Evolutionary conservation across 371 early-diverging fungal species (phyloP).

Genomic region (Mortierella sp.): DNA sequence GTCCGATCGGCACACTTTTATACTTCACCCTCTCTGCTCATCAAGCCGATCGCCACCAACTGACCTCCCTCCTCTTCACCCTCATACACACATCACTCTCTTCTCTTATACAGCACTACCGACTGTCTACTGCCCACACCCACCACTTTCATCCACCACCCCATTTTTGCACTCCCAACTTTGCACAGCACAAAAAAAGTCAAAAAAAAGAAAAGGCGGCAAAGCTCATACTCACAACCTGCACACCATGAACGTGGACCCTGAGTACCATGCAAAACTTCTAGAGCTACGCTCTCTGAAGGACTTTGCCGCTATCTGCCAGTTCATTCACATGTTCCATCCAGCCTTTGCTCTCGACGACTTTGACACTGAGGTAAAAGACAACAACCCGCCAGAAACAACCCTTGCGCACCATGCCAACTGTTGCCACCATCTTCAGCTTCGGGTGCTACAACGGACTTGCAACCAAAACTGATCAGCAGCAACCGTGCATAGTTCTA

Average conservation of each 20-base stretch:
- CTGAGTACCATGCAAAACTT: constrained; percentile 43
- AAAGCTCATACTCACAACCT: not conserved
- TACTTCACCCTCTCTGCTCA: not conserved
- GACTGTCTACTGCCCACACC: not conserved
- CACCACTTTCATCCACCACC: not conserved
- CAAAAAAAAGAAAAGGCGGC: not conserved
- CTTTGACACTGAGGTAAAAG: constrained; percentile 63
- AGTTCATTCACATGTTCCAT: constrained; percentile 67
- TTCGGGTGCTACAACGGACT: constrained; percentile 13
- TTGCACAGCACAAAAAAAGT: not conserved
- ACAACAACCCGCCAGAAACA: not conserved
- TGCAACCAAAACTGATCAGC: constrained; percentile 11
- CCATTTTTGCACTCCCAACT: not conserved
- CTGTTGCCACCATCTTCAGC: constrained; percentile 25
- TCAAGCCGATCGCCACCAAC: constrained; percentile 6
- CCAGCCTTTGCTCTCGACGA: constrained; percentile 58
- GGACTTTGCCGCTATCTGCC: constrained; percentile 68
- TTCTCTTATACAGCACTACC: not conserved
- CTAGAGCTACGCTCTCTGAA: constrained; percentile 61
- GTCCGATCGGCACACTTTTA: not conserved
- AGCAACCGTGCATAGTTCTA: not conserved
- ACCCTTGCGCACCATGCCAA: not conserved
- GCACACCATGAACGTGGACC: constrained; percentile 46
- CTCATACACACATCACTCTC: not conserved
- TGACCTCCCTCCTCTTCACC: not conserved